Percentiles rank a stretch among this genome's conserved stretches.
Conservation (phyloP, 2,329 filamentous ascomycete species). For the Epichloe typhina region DNA sequence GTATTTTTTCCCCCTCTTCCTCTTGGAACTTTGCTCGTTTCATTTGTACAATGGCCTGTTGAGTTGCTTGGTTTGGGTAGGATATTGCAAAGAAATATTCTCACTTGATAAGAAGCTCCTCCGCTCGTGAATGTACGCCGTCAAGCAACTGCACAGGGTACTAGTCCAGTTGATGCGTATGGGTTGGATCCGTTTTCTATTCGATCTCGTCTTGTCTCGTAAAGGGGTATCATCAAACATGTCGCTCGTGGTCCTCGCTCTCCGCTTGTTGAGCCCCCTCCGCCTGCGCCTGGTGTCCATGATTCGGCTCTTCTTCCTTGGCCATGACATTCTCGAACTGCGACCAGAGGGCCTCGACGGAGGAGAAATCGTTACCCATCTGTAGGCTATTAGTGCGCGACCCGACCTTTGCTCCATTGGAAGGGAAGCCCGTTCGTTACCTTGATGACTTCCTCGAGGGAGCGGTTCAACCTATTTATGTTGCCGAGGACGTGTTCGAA, state of each 20-base stretch:
- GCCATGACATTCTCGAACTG: constrained; percentile 96
- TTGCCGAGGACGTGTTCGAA: constrained; percentile 90
- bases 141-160: neutral
- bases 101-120: neutral
- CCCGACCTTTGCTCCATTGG: neutral
- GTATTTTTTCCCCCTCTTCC: neutral
- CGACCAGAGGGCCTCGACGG: constrained; percentile 91
- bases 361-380: constrained; percentile 95
- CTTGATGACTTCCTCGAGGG: constrained; percentile 78
- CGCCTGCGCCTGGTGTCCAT: constrained; percentile 17
- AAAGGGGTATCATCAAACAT: neutral
- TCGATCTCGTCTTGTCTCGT: neutral
- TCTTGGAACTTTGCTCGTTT: neutral
- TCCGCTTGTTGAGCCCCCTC: constrained; percentile 14
- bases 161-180: neutral
- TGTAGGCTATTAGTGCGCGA: constrained; percentile 17
- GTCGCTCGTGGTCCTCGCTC: constrained; percentile 11
- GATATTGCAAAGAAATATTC: constrained; percentile 13
- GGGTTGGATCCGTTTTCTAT: neutral
- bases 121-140: neutral
- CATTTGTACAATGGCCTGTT: constrained; percentile 1
- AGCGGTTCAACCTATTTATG: constrained; percentile 89
- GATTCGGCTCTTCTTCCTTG: constrained; percentile 34
- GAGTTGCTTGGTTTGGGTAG: constrained; percentile 11
- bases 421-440: constrained; percentile 33